These are phyloP conservation scores for Mangifera indica DNA, from an alignment of 345 rosid genomes.

Conservation along the genomic window DNA sequence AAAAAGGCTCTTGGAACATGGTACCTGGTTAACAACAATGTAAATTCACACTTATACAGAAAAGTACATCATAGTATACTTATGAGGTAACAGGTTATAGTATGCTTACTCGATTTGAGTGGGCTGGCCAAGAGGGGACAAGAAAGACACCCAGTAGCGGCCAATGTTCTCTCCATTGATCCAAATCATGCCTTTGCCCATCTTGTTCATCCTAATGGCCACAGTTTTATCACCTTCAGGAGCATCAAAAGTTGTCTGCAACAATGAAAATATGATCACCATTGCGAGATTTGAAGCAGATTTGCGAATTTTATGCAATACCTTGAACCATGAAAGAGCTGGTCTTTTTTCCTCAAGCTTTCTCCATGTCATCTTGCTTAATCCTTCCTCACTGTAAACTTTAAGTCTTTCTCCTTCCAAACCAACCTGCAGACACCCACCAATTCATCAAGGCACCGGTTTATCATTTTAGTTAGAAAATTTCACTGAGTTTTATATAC, in stretches of 20 bases:
- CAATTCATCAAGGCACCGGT: too few relatives aligned
- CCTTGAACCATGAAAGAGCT: conserved; percentile 82
- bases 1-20: conserved; percentile 83
- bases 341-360: conserved; percentile 29
- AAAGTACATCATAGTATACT: too few relatives aligned
- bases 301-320: conserved; percentile 18
- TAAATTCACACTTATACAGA: too few relatives aligned
- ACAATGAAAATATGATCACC: background rate
- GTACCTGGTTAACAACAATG: conserved; percentile 40
- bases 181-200: conserved; percentile 89
- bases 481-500: conserved; percentile 25
- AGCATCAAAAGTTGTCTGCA: conserved; percentile 62
- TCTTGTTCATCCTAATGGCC: conserved; percentile 49
- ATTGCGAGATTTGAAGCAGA: background rate
- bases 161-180: conserved; percentile 83
- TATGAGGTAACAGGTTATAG: too few relatives aligned
- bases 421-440: conserved; percentile 44
- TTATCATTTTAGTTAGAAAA: too few relatives aligned
- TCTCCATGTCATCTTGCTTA: conserved; percentile 49
- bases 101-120: conserved; percentile 60
- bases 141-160: conserved; percentile 72
- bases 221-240: conserved; percentile 67
- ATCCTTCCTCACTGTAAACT: conserved; percentile 50
- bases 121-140: conserved; percentile 64
- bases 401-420: conserved; percentile 54